Evolutionary conservation across 768 basidiomycete genomes (phyloP), one percentile per base, ranked within the genome.

Genomic region (Hebeloma cylindrosporum): DNA sequence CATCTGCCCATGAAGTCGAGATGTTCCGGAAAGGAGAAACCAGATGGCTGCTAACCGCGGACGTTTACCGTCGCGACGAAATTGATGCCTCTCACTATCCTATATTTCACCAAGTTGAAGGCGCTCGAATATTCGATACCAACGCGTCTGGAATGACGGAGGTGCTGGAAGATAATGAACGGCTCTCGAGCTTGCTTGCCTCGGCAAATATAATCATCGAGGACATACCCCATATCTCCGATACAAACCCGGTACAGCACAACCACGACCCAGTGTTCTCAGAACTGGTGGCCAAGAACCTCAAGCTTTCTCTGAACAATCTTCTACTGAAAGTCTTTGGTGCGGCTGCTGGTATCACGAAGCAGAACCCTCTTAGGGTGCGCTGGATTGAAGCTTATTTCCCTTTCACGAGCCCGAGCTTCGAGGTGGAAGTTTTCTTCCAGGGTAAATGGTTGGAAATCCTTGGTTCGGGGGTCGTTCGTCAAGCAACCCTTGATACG

Each of bases 341-440:
- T 3, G 75, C 72, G 7, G 72, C 63, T 8, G 72, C 70, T 13
- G 78, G 70, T 8, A 70, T 71, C 20, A 72, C 65, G 17, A 70
- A 69, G 13, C 71, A 77, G 27, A 79, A 88, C 38, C 94, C 96
- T 18, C 71, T 99, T 50, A 74, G 80, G 51, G 87, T 99, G 20
- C 75, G 96, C 16, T 99, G 96, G 96, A 97, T 98, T 52, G 93
- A 97, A 61, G 92, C 95, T 2, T 91, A 88, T 59, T 98, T 99
- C 68, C 96, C 96, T 1, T 99, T 95, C 75, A 99, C 96, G 43
- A 88, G 84, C 48, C 96, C 96, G 7, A 96, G 93, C 62, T 99
- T 90, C 60, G 95, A 99, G 61, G 94, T 99, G 30, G 96, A 99
- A 62, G 93, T 98, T 4, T 86, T 94, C 66, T 98, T 88, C 71